Evolutionary conservation across 192 early-diverging fungal species (phyloP).

Genomic region (Martensiomyces pterosporus): DNA sequence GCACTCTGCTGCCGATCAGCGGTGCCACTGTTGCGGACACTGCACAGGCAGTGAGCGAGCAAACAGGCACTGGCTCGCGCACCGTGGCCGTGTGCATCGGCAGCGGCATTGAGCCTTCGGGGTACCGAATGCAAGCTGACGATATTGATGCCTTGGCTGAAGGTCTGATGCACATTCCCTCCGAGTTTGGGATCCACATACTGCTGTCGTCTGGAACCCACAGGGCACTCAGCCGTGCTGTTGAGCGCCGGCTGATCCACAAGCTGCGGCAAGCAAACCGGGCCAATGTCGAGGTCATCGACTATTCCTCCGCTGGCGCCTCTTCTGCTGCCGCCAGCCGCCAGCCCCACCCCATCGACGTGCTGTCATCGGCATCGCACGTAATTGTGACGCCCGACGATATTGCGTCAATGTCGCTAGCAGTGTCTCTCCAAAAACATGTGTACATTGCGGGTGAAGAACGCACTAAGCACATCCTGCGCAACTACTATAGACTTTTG

Average conservation of each 20-base stretch:
- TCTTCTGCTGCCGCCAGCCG: no score
- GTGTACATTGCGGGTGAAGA: slow-evolving; percentile 48
- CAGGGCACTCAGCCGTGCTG: slow-evolving; percentile 10
- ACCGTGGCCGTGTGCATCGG: slow-evolving; percentile 40
- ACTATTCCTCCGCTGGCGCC: no score
- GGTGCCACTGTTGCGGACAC: no score
- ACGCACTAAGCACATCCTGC: slow-evolving; percentile 25
- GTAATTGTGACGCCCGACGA: slow-evolving; percentile 39
- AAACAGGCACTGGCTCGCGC: not conserved
- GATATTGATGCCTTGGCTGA: slow-evolving; percentile 8
- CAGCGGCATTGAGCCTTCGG: slow-evolving; percentile 27
- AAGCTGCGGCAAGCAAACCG: slow-evolving; percentile 5
- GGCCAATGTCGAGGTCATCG: slow-evolving; percentile 16
- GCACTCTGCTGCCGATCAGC: slow-evolving; percentile 37
- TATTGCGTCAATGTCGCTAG: slow-evolving; percentile 28
- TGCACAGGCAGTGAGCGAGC: no score
- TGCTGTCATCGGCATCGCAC: slow-evolving; percentile 21
- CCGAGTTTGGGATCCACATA: slow-evolving; percentile 6
- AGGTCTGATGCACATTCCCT: slow-evolving; percentile 16
- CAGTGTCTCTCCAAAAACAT: slow-evolving; percentile 19
- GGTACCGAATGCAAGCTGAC: slow-evolving; percentile 19
- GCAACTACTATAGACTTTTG: slow-evolving; percentile 39
- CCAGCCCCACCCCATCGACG: slow-evolving; percentile 22
- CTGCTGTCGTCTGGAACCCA: slow-evolving; percentile 21
- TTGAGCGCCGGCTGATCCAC: slow-evolving; percentile 22